phyloP scores from a whole-genome alignment of 306 rosid species.

The Trifolium subterraneum region DNA sequence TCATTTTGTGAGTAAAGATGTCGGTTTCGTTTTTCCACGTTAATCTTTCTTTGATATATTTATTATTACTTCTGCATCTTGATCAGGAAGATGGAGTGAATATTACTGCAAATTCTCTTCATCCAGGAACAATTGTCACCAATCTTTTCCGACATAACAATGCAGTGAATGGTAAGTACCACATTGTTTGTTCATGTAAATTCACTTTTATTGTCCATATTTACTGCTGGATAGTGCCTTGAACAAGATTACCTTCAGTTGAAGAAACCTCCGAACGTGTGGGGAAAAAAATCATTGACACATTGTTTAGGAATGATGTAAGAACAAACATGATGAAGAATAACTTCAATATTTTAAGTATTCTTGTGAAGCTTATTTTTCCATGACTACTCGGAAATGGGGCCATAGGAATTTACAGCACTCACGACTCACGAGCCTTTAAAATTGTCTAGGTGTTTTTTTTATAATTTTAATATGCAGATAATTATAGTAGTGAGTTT shows the following conservation, averaged over 20 bases:
- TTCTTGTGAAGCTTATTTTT: not conserved
- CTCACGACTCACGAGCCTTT: not conserved
- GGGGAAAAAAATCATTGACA: not conserved
- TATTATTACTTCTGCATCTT: conserved; percentile 42
- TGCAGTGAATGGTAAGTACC: conserved; percentile 45
- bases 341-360: not conserved
- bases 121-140: conserved; percentile 72
- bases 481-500: conserved; percentile 4
- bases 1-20: not conserved
- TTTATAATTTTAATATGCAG: not conserved
- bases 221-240: not conserved
- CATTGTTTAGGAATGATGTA: not conserved
- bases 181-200: not conserved
- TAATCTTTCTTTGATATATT: not conserved
- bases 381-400: not conserved
- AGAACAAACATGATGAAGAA: too few relatives aligned
- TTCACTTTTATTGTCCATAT: not conserved
- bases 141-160: conserved; percentile 62
- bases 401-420: conserved; percentile 9
- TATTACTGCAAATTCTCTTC: conserved; percentile 85
- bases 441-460: conserved; percentile 2
- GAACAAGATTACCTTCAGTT: not conserved
- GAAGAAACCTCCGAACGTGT: not conserved
- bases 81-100: conserved; percentile 69
- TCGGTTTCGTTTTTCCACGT: conserved; percentile 12